These are phyloP conservation scores for Backusella sp. DNA, from an alignment of 192 early-diverging fungal species.

Conservation along the genomic window DNA sequence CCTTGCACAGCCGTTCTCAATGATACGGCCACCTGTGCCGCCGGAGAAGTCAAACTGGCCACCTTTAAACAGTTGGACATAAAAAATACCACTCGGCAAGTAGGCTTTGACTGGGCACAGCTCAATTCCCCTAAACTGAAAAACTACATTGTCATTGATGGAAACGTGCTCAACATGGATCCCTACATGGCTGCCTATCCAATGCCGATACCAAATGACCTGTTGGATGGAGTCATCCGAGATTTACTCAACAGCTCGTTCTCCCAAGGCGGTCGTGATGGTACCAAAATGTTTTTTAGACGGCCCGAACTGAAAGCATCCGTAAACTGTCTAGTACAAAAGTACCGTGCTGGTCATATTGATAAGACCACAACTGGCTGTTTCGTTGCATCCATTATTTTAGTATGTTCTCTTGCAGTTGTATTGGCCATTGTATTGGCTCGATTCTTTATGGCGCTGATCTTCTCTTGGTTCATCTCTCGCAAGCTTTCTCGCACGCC, in stretches of 20 bases:
- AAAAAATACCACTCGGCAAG: conserved; percentile 41
- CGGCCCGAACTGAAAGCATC: conserved; percentile 51
- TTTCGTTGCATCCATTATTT: conserved; percentile 63
- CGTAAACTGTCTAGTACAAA: conserved; percentile 54
- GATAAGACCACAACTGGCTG: conserved; percentile 77
- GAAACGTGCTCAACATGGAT: conserved; percentile 70
- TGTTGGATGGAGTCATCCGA: conserved; percentile 63
- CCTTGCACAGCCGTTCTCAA: conserved; percentile 42
- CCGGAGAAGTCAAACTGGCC: conserved; percentile 28
- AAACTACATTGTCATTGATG: conserved; percentile 73
- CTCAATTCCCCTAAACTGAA: conserved; percentile 29
- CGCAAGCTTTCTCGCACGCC: conserved; percentile 43
- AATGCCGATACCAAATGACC: conserved; percentile 39
- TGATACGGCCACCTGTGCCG: conserved; percentile 42
- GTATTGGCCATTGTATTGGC: conserved; percentile 62
- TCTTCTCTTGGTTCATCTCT: conserved; percentile 77
- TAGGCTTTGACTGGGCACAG: conserved; percentile 71
- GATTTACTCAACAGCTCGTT: conserved; percentile 36
- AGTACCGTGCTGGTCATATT: conserved; percentile 69
- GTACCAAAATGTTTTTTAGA: conserved; percentile 66
- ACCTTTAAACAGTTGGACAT: conserved; percentile 17
- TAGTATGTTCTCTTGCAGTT: conserved; percentile 55
- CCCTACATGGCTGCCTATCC: conserved; percentile 53
- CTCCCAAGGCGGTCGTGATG: conserved; percentile 57
- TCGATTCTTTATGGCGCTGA: conserved; percentile 72